Conservation (phyloP, 257 asterid genomes). For the Nicotiana sylvestris region DNA sequence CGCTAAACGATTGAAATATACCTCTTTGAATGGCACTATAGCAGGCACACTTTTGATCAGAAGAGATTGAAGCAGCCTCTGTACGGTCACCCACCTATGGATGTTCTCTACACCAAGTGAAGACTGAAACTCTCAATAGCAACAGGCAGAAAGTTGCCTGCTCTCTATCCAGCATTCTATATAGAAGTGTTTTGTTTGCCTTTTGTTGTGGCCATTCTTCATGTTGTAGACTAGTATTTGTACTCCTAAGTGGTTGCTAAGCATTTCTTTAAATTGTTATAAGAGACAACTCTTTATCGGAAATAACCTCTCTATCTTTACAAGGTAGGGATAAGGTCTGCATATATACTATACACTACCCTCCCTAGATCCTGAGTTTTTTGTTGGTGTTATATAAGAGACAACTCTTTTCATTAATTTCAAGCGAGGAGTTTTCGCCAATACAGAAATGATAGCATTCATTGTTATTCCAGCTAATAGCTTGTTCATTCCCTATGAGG, state of each 20-base stretch:
- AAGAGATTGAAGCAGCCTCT: conserved; percentile 96
- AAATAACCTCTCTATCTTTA: too few relatives aligned
- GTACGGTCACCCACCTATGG: conserved; percentile 76
- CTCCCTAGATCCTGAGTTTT: too few relatives aligned
- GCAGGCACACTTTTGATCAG: conserved; percentile 92
- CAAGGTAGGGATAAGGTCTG: too few relatives aligned
- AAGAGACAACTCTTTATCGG: background rate
- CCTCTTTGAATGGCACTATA: background rate
- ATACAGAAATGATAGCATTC: background rate
- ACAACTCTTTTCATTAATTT: background rate
- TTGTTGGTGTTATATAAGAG: too few relatives aligned
- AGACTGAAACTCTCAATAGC: background rate
- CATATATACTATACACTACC: too few relatives aligned
- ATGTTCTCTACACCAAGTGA: conserved; percentile 93
- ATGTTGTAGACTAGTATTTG: conserved; percentile 27
- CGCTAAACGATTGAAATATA: background rate
- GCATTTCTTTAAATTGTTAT: conserved; percentile 16
- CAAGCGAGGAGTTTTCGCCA: background rate
- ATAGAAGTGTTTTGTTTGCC: conserved; percentile 14
- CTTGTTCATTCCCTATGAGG: background rate
- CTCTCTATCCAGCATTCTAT: background rate
- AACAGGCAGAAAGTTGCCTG: background rate
- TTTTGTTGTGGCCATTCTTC: conserved; percentile 24
- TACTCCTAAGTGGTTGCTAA: conserved; percentile 26
- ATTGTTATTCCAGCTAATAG: background rate